Evolutionary conservation across 129 eudicot genomes (phyloP).

Genomic region (Rutidosis leptorrhynchoides): DNA sequence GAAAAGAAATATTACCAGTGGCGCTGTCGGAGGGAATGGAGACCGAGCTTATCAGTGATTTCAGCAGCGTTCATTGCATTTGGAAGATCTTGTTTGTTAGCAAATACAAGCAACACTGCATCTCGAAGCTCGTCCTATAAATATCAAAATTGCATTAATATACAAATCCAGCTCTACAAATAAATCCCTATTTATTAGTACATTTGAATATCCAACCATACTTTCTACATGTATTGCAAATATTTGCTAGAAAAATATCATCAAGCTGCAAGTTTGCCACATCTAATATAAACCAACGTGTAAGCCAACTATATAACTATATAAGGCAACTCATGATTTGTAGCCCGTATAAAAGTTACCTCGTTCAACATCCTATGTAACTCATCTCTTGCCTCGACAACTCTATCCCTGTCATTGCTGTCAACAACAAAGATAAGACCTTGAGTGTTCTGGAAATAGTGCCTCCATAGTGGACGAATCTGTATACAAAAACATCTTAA

Average conservation of each 20-base stretch:
- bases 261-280: neutral
- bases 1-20: slow-evolving; percentile 68
- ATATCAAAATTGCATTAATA: slow-evolving; percentile 16
- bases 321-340: neutral
- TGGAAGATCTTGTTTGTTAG: slow-evolving; percentile 99
- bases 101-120: slow-evolving; percentile 96
- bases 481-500: slow-evolving; percentile 22
- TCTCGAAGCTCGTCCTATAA: slow-evolving; percentile 96
- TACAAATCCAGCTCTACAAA: slow-evolving; percentile 2
- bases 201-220: neutral
- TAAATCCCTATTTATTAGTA: neutral
- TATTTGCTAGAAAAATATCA: neutral
- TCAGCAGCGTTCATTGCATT: slow-evolving; percentile 99
- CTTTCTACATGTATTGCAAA: neutral
- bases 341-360: slow-evolving; percentile 39
- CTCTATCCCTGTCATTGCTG: slow-evolving; percentile 99
- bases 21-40: slow-evolving; percentile 99
- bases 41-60: slow-evolving; percentile 99
- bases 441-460: slow-evolving; percentile 98
- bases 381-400: slow-evolving; percentile 99
- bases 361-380: slow-evolving; percentile 99
- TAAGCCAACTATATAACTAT: neutral
- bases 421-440: slow-evolving; percentile 99
- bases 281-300: neutral
- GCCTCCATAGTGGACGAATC: slow-evolving; percentile 99